Conservation (phyloP, 805 yeast species). For the Starmerella scarabaei region DNA sequence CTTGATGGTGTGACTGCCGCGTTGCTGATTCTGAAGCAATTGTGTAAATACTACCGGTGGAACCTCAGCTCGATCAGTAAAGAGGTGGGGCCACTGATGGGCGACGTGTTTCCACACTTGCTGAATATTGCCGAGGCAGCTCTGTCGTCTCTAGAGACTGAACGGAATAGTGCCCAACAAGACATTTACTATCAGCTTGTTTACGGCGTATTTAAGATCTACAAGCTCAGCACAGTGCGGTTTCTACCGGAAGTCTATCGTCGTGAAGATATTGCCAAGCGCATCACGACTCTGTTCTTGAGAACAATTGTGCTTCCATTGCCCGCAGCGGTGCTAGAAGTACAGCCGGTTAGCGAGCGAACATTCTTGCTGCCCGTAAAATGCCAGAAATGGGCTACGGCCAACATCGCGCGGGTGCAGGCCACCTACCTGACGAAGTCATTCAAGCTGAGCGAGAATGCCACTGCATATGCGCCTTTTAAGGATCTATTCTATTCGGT, state of each 20-base stretch:
- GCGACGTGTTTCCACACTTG: constrained; percentile 49
- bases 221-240: constrained; percentile 52
- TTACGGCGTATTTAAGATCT: constrained; percentile 57
- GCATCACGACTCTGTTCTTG: constrained; percentile 72
- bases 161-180: constrained; percentile 36
- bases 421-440: constrained; percentile 43
- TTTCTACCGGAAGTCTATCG: constrained; percentile 50
- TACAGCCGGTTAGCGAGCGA: constrained; percentile 35
- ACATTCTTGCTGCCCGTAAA: constrained; percentile 48
- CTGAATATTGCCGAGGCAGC: constrained; percentile 50
- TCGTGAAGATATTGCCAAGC: constrained; percentile 36
- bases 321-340: constrained; percentile 40
- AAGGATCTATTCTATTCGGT: constrained; percentile 39
- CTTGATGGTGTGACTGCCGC: constrained; percentile 48
- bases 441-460: constrained; percentile 28
- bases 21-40: constrained; percentile 53
- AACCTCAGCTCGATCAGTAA: constrained; percentile 42
- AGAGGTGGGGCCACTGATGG: constrained; percentile 38
- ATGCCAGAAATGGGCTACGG: constrained; percentile 80
- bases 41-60: constrained; percentile 64
- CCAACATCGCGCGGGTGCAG: constrained; percentile 59
- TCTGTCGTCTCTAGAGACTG: constrained; percentile 26
- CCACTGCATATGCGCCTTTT: constrained; percentile 42
- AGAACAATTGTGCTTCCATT: constrained; percentile 46
- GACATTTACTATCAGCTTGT: constrained; percentile 41